phyloP scores from a whole-genome alignment of 306 rosid species.

The Chamaecrista fasciculata region DNA sequence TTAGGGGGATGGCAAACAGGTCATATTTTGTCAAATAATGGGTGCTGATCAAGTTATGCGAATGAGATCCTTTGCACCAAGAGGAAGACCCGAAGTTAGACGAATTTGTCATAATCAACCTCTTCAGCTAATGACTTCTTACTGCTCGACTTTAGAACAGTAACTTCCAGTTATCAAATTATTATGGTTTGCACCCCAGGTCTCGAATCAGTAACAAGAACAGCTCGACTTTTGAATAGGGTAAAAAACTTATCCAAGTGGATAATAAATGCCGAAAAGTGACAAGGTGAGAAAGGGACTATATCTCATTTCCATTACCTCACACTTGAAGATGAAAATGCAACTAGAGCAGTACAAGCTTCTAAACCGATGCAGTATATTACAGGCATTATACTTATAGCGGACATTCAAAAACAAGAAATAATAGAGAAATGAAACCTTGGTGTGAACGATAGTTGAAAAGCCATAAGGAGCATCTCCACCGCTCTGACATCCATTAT shows the following conservation, averaged over 20 bases:
- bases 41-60: slow-evolving; percentile 14
- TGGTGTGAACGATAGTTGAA: slow-evolving; percentile 25
- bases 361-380: neutral
- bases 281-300: neutral
- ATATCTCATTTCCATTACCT: neutral
- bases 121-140: neutral
- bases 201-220: neutral
- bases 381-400: neutral
- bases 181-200: no score
- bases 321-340: neutral
- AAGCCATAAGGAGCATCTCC: slow-evolving; percentile 14
- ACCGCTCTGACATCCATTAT: slow-evolving; percentile 35
- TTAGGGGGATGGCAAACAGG: slow-evolving; percentile 25
- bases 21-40: slow-evolving; percentile 7
- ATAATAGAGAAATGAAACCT: slow-evolving; percentile 37
- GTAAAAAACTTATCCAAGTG: neutral
- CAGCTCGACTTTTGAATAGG: neutral
- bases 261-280: neutral
- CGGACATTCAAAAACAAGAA: neutral
- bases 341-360: neutral
- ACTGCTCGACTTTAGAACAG: neutral
- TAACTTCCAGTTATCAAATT: neutral
- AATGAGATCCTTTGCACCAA: slow-evolving; percentile 27
- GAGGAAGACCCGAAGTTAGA: neutral
- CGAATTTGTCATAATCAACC: neutral